Percentiles rank a stretch among this genome's conserved stretches.
phyloP scores from a whole-genome alignment of 176 grass and related monocot genomes.

The Aegilops sharonensis region DNA sequence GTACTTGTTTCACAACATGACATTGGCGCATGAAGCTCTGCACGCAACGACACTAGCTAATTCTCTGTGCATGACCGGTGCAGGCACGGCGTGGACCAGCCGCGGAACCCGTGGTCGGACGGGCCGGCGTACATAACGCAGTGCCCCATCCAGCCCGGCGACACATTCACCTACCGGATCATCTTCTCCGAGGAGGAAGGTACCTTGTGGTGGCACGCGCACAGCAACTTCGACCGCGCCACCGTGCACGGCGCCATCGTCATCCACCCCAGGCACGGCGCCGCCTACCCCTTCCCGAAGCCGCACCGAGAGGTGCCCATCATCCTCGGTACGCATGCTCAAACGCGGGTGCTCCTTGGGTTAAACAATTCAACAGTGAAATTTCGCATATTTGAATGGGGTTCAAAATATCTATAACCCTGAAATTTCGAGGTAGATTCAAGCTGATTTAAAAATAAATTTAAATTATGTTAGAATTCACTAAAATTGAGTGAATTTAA shows the following conservation, averaged over 20 bases:
- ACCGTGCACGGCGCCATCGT: slow-evolving; percentile 70
- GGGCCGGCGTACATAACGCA: background rate
- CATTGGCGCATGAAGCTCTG: background rate
- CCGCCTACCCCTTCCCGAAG: too few species aligned
- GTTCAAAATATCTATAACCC: too few species aligned
- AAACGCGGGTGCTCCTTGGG: too few species aligned
- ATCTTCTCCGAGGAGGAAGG: slow-evolving; percentile 51
- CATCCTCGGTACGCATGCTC: too few species aligned
- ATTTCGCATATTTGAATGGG: too few species aligned
- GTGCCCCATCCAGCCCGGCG: slow-evolving; percentile 18
- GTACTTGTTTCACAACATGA: background rate
- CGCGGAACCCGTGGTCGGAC: slow-evolving; percentile 22
- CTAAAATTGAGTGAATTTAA: too few species aligned
- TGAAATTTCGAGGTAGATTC: too few species aligned
- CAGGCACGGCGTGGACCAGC: slow-evolving; percentile 64
- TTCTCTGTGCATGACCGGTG: background rate
- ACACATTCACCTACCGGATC: slow-evolving; percentile 48
- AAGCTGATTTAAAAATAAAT: too few species aligned
- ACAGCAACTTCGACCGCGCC: slow-evolving; percentile 45
- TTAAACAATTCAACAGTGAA: too few species aligned
- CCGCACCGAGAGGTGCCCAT: too few species aligned
- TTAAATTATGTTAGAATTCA: too few species aligned
- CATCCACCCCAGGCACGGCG: slow-evolving; percentile 31
- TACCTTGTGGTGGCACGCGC: slow-evolving; percentile 67
- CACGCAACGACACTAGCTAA: background rate